Base-by-base conservation (phyloP, 2,329 filamentous ascomycete genomes). In the Beauveria australis region DNA sequence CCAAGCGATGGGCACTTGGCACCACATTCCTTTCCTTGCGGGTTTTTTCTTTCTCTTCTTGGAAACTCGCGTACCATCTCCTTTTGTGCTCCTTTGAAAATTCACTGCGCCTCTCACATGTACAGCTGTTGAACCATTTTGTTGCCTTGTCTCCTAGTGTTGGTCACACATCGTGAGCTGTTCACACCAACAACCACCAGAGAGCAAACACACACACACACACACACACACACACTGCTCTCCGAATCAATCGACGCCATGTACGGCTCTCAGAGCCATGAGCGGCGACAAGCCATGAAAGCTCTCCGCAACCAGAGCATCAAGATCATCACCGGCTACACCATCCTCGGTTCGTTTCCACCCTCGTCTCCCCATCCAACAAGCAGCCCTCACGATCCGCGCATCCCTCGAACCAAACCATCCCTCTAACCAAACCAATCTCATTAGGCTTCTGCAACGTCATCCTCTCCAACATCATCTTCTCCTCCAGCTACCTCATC, bases 401-500 rank as follows among this genome's bases (percentile, higher is more conserved):
- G 8, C 37, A 18, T 33, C 28, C 22, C 22, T 22, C 22, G 22
- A 22, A 22, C 22, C 22, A 22, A 22, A 22, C 22, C 22, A 28
- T 28, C 26, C 26, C 22, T 51, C 58, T 49, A 33, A 51, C 44
- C 59, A 59, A 12, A 16, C 30, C 6, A 7, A n/a, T 48, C 8
- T 12, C 6, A 3, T 8, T 54, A 74, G 73, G 70, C 53, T 63
- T 74, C 58, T 65, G 65, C 55, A 73, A 70, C 54, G 66, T 64
- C 9, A 49, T 72, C 41, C 64, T 74, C 3, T 67, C 71, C 0
- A 69, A 66, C 54, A 66, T 72, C 48, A 67, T 72, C 41, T 68
- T 70, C 60, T 68, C 71, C 6, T 66, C 69, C 55, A 71, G 71
- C 60, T 74, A 74, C 49, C 70, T 74, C 63, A 71, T 73, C 53